Conservation (phyloP, 441 rosid species). For the Bruguiera hainesii region DNA sequence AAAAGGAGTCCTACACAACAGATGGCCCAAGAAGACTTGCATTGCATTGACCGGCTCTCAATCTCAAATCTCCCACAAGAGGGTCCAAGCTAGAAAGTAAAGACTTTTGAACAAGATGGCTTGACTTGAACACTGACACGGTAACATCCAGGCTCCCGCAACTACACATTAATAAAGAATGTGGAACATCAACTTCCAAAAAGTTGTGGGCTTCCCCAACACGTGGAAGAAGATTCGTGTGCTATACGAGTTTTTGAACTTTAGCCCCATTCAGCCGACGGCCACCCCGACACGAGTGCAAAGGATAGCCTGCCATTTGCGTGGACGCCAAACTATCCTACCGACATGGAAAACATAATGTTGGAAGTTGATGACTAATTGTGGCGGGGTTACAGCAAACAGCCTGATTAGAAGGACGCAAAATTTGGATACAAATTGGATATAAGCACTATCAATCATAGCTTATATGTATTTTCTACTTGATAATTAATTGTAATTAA, state of each 20-base stretch:
- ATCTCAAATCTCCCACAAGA: no score
- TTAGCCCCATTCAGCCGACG: neutral
- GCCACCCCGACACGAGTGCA: slow-evolving; percentile 4
- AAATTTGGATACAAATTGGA: no score
- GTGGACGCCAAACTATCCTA: neutral
- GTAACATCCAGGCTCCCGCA: neutral
- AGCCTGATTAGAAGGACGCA: no score
- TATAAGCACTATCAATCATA: no score
- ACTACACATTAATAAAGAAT: neutral
- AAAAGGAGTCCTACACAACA: no score
- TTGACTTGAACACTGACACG: neutral
- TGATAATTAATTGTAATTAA: no score
- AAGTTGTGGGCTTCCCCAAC: slow-evolving; percentile 9
- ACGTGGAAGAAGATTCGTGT: neutral
- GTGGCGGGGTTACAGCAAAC: no score
- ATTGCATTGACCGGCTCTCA: no score
- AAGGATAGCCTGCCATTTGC: neutral
- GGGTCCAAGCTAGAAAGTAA: no score
- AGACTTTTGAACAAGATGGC: neutral
- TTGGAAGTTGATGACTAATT: neutral
- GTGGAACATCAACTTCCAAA: slow-evolving; percentile 5
- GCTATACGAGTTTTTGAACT: neutral
- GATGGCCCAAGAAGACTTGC: no score
- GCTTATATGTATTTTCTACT: no score
- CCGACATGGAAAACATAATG: no score